Conservation (phyloP, 495 filamentous ascomycete genomes). For the Neurospora sp. region DNA sequence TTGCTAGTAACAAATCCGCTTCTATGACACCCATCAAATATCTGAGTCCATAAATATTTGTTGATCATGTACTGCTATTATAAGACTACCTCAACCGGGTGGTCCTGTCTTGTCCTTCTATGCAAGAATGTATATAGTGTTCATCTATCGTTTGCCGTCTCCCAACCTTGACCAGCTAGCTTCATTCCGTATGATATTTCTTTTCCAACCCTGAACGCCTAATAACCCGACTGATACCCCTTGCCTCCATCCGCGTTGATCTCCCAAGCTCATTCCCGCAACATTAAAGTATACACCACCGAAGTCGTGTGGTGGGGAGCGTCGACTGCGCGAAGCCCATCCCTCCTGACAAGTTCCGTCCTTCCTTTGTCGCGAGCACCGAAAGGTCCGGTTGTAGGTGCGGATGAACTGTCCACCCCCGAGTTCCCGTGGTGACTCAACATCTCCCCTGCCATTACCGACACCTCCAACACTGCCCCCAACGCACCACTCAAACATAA, state of each 20-base stretch:
- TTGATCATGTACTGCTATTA: background rate
- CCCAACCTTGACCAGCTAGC: background rate
- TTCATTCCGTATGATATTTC: background rate
- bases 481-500: background rate
- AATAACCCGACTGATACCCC: background rate
- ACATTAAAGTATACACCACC: background rate
- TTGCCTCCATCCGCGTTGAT: background rate
- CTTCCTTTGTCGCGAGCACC: background rate
- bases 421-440: background rate
- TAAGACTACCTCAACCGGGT: background rate
- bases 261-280: background rate
- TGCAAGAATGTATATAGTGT: background rate
- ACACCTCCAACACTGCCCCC: background rate
- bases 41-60: background rate
- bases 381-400: background rate
- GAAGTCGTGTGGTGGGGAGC: background rate
- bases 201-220: background rate
- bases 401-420: background rate
- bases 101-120: background rate
- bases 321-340: background rate
- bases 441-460: background rate
- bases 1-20: background rate
- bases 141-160: background rate
- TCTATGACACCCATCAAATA: background rate
- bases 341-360: background rate